Evolutionary conservation across 148 eudicot species (phyloP).

Genomic region (Rhododendron mucronatum): DNA sequence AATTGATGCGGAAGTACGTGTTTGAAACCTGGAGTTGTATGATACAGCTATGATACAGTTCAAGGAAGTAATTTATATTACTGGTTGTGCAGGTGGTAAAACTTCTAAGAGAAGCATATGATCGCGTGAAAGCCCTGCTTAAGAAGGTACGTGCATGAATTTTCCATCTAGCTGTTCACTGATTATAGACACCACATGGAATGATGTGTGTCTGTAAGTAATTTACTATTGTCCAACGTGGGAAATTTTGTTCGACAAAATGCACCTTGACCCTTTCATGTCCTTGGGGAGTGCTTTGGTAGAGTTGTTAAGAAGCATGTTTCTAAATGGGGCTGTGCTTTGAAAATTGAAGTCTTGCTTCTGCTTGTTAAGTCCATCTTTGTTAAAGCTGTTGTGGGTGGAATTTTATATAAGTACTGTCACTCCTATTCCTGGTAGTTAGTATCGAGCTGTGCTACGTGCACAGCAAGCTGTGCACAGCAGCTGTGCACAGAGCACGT

Average conservation of each 20-base stretch:
- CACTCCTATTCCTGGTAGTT: background rate
- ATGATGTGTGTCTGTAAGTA: background rate
- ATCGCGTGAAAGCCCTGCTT: slow-evolving; percentile 79
- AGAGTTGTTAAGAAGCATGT: slow-evolving; percentile 1
- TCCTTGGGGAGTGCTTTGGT: background rate
- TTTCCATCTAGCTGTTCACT: background rate
- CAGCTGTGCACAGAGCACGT: too few species aligned
- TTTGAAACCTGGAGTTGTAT: slow-evolving; percentile 9
- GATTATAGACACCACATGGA: background rate
- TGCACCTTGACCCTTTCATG: background rate
- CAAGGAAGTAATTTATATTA: background rate
- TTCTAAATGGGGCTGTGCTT: background rate
- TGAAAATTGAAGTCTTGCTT: background rate
- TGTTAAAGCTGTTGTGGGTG: background rate
- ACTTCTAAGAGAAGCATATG: slow-evolving; percentile 86
- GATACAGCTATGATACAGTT: background rate
- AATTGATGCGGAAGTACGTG: slow-evolving; percentile 77
- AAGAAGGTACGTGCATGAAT: slow-evolving; percentile 54
- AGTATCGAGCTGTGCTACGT: too few species aligned
- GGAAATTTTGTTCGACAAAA: background rate
- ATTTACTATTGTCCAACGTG: background rate
- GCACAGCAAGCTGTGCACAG: too few species aligned
- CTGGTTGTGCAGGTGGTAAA: slow-evolving; percentile 61
- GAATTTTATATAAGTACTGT: background rate
- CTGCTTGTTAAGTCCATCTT: background rate